Evolutionary conservation across 345 rosid species (phyloP), one percentile per base, ranked within the genome.

Genomic region (Hibiscus tridactylites): DNA sequence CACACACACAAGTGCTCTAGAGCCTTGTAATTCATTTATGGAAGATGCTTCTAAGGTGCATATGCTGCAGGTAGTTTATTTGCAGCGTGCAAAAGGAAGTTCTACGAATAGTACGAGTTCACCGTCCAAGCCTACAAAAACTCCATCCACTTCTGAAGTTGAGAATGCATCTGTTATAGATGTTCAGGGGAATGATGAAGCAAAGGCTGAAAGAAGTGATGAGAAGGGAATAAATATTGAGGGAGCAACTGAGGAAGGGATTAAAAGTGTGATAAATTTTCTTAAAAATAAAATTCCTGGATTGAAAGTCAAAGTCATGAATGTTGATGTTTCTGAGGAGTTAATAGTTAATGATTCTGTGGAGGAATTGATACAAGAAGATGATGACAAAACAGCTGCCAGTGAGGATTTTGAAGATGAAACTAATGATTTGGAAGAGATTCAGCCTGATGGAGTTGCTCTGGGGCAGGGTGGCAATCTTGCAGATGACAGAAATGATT

Each of bases 211-310:
- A 80, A 79, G 59, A 59, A 86, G 77, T 74, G 93, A 88, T 66
- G 93, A 85, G 74, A 89, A 82, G 76, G 86, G 86, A 79, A 74
- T 88, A 77, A 82, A 85, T 80, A 74, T 81, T 60, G 95, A 89
- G 75, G 96, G 84, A 80, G 88, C 88, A 44, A 91, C 92, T 53
- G 97, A 90, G 83, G 97, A 90, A 79, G 96, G 96, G 79, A 91
- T 95, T 75, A 84, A 88, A 88, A 90, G 91, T 67, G 96, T 95
- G 69, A 85, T 95, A 62, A 90, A 91, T 52, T 95, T 88, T 85
- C 90, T 95, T 44, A 95, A 90, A 83, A 96, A 95, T 66, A 91
- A 87, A 83, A 95, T 95, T 80, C 97, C 99, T 11, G 99, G 95
- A 75, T 70, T 95, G 71, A 91, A 90, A 80, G 85, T 91, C 64